These are phyloP conservation scores for Phytophthora podocarpi DNA, from an alignment of 352 stramenopile genomes.

Conservation along the genomic window DNA sequence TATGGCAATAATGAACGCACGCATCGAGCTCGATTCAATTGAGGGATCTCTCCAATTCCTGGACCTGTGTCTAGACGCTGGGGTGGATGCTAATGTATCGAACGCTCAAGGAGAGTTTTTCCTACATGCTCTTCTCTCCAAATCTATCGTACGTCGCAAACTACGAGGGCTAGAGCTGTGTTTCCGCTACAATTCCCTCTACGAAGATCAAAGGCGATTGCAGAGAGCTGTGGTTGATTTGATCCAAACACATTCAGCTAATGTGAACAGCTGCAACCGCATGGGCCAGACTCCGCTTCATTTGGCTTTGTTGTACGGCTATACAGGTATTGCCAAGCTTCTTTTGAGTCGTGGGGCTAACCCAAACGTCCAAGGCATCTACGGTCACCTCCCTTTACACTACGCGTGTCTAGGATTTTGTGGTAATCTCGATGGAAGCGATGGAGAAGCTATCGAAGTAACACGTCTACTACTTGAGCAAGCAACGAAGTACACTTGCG, in stretches of 20 bases:
- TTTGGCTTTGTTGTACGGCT: conserved; percentile 66
- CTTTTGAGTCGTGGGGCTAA: conserved; percentile 57
- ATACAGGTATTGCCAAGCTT: conserved; percentile 42
- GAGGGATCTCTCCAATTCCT: conserved; percentile 37
- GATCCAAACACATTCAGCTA: conserved; percentile 39
- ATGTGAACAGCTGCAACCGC: conserved; percentile 66
- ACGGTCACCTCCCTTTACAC: conserved; percentile 67
- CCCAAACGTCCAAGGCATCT: conserved; percentile 58
- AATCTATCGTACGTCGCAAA: conserved; percentile 46
- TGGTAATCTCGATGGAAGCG: conserved; percentile 18
- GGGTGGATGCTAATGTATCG: conserved; percentile 67
- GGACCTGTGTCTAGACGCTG: conserved; percentile 36
- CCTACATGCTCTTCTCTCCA: conserved; percentile 66
- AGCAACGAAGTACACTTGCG: conserved; percentile 28
- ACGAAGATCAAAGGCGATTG: conserved; percentile 24
- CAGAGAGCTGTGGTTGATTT: conserved; percentile 33
- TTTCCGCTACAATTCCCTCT: conserved; percentile 59
- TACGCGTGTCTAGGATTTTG: conserved; percentile 75
- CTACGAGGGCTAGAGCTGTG: conserved; percentile 65
- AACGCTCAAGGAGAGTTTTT: conserved; percentile 65
- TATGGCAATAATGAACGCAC: background rate
- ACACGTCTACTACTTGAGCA: conserved; percentile 39
- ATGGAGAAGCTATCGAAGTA: conserved; percentile 34
- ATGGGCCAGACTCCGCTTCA: conserved; percentile 73
- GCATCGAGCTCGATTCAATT: conserved; percentile 43